These are phyloP conservation scores for Aspergillus latus DNA, from an alignment of 2,329 filamentous ascomycete species.

Conservation along the genomic window DNA sequence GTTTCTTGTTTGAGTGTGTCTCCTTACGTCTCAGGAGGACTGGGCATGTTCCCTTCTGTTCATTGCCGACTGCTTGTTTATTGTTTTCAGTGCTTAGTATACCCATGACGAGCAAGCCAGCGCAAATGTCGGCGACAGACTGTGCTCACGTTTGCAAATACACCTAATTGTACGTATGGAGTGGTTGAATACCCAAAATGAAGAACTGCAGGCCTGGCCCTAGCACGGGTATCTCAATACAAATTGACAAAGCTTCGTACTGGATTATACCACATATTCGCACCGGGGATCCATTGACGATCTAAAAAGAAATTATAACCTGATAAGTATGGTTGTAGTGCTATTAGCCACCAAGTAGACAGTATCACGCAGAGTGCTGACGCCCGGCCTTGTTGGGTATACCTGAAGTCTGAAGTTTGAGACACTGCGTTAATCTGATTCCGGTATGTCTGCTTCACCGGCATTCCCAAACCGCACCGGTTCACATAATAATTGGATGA, in stretches of 20 bases:
- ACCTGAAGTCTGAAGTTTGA: background rate
- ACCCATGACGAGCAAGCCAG: slow-evolving; percentile 4
- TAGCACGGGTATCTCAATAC: background rate
- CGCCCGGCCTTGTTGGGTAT: background rate
- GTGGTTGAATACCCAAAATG: slow-evolving; percentile 4
- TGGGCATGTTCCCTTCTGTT: background rate
- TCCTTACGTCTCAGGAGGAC: background rate
- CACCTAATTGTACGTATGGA: background rate
- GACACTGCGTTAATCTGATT: background rate
- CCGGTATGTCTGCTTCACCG: background rate
- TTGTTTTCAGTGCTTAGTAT: slow-evolving; percentile 5
- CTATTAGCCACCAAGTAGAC: slow-evolving; percentile 6
- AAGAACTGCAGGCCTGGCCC: background rate
- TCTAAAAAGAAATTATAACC: no score
- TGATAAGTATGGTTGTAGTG: background rate
- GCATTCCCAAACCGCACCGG: background rate
- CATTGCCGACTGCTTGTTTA: background rate
- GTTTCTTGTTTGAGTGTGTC: slow-evolving; percentile 7
- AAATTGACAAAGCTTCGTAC: background rate
- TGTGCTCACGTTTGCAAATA: background rate
- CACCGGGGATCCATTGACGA: background rate
- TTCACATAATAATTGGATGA: no score
- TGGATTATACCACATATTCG: no score
- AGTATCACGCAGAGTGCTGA: background rate
- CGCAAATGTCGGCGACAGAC: background rate